These are phyloP conservation scores for Lachancea sp. DNA, from an alignment of 805 yeast genomes.

Conservation along the genomic window DNA sequence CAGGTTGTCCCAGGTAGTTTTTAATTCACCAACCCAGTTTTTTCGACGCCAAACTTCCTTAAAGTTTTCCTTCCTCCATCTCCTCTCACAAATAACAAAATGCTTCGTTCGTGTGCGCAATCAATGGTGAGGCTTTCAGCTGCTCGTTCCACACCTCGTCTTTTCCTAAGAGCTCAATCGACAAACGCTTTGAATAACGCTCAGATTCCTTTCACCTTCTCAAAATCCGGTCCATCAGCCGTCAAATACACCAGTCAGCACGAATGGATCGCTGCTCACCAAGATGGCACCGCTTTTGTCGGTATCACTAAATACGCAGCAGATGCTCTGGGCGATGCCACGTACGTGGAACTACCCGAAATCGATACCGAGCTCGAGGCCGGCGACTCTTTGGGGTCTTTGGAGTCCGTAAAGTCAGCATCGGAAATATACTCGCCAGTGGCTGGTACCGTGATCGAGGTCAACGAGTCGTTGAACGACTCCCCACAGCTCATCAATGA, in stretches of 20 bases:
- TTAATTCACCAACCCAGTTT: not conserved
- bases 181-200: constrained; percentile 28
- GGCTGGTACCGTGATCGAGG: constrained; percentile 64
- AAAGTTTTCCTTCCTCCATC: no score
- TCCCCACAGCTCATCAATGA: constrained; percentile 73
- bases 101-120: constrained; percentile 1
- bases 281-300: constrained; percentile 76
- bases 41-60: no score
- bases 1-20: no score
- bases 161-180: constrained; percentile 23
- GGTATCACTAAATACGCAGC: constrained; percentile 95
- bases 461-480: constrained; percentile 58
- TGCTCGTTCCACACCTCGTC: constrained; percentile 12
- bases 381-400: constrained; percentile 86
- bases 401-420: constrained; percentile 92
- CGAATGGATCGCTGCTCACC: constrained; percentile 88
- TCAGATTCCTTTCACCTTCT: constrained; percentile 29
- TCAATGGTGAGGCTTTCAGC: constrained; percentile 1
- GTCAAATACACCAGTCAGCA: constrained; percentile 80
- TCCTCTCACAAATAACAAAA: not conserved
- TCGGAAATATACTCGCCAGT: constrained; percentile 89
- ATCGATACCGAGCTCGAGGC: constrained; percentile 51
- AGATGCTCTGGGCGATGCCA: constrained; percentile 94
- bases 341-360: constrained; percentile 86
- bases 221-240: constrained; percentile 28